phyloP scores from a whole-genome alignment of 805 yeast species.

The Kazachstania kunashirensis region DNA sequence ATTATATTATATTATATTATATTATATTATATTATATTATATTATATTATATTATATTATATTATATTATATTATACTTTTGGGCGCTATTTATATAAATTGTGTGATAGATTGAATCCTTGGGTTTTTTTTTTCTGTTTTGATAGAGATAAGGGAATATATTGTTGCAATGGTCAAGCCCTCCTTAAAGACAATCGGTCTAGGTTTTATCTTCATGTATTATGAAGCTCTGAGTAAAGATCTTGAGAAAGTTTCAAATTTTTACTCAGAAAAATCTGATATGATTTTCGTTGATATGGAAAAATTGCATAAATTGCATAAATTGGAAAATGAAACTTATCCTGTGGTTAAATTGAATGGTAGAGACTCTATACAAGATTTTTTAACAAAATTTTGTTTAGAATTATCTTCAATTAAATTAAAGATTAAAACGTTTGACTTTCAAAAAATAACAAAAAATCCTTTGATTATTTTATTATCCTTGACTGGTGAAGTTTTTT shows the following conservation, averaged over 20 bases:
- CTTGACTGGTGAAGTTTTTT: slow-evolving; percentile 3
- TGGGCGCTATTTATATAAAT: too few species aligned
- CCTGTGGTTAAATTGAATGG: slow-evolving; percentile 30
- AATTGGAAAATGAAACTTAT: slow-evolving; percentile 24
- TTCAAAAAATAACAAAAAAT: background rate
- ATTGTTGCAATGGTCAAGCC: background rate
- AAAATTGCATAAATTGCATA: slow-evolving; percentile 24
- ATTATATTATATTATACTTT: too few species aligned
- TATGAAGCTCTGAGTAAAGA: slow-evolving; percentile 37
- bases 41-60: too few species aligned
- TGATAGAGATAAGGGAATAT: too few species aligned
- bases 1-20: too few species aligned
- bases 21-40: too few species aligned
- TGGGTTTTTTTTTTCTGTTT: too few species aligned
- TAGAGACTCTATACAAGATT: slow-evolving; percentile 31
- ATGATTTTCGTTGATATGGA: slow-evolving; percentile 30
- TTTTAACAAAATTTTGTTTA: slow-evolving; percentile 31
- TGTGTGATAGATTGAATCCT: too few species aligned
- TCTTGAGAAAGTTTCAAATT: slow-evolving; percentile 32
- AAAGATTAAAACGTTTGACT: slow-evolving; percentile 1
- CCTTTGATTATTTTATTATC: background rate
- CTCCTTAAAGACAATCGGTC: slow-evolving; percentile 30
- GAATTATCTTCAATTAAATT: slow-evolving; percentile 34
- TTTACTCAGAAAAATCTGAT: slow-evolving; percentile 37
- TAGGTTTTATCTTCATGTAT: slow-evolving; percentile 38